A percentile compares a stretch with the other conserved stretches of the same genome.
Evolutionary conservation across 768 basidiomycete species (phyloP).

Genomic region (Roridomyces roridus): DNA sequence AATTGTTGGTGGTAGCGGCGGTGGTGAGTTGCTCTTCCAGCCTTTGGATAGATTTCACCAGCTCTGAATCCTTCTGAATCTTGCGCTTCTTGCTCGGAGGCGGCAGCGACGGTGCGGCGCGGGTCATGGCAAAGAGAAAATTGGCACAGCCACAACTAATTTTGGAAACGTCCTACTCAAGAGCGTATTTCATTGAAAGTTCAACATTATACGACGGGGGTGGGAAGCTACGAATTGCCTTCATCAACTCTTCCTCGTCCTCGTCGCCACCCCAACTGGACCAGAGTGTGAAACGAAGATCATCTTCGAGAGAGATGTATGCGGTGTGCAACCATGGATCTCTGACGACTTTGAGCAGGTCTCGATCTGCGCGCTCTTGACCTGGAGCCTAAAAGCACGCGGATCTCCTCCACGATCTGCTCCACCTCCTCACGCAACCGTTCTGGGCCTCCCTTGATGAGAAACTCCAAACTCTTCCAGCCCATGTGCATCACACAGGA

Average conservation of each 20-base stretch:
- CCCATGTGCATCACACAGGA: conserved; percentile 16
- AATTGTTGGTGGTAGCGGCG: conserved; percentile 58
- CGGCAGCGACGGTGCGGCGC: conserved; percentile 45
- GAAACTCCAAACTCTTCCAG: conserved; percentile 13
- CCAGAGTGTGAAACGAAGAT: conserved; percentile 12
- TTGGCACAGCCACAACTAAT: not conserved
- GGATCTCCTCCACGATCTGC: conserved; percentile 1
- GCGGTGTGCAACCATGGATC: conserved; percentile 14
- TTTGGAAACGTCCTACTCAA: no score
- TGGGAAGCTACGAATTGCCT: conserved; percentile 17
- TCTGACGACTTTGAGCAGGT: not conserved
- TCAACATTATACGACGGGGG: no score
- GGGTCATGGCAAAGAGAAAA: conserved; percentile 10
- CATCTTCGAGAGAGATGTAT: not conserved
- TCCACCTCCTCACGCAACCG: conserved; percentile 6
- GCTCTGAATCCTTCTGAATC: conserved; percentile 37
- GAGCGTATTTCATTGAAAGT: no score
- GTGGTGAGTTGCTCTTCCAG: conserved; percentile 63
- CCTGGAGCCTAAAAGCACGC: not conserved
- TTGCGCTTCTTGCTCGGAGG: conserved; percentile 60
- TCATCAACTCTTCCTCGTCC: not conserved
- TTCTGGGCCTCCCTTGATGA: conserved; percentile 4
- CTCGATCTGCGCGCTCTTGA: not conserved
- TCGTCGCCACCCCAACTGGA: not conserved
- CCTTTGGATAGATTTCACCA: conserved; percentile 40